Percentiles rank a stretch among this genome's conserved stretches.
These are phyloP conservation scores for Myxozyma melibiosi DNA, from an alignment of 805 yeast genomes.

Conservation along the genomic window DNA sequence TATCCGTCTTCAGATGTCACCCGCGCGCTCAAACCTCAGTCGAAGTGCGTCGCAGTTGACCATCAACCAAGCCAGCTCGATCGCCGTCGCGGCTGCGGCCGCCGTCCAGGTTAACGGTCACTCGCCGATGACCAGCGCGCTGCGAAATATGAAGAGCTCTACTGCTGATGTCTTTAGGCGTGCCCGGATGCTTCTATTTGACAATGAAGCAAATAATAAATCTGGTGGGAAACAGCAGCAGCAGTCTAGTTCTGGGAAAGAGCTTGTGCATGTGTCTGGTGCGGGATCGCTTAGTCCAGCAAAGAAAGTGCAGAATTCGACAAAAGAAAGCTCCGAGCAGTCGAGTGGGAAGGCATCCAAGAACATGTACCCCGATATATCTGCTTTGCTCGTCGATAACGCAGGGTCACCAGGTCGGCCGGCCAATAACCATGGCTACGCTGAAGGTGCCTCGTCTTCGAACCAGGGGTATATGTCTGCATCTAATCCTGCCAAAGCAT, in stretches of 20 bases:
- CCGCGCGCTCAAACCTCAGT: neutral
- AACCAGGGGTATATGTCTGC: neutral
- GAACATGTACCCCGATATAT: constrained; percentile 26
- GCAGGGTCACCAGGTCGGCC: constrained; percentile 13
- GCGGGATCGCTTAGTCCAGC: neutral
- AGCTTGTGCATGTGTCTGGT: neutral
- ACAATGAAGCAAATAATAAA: constrained; percentile 1
- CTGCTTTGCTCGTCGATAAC: constrained; percentile 2
- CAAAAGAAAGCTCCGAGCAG: neutral
- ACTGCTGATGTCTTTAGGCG: constrained; percentile 31
- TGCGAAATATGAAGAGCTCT: constrained; percentile 26
- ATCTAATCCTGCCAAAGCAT: constrained; percentile 24
- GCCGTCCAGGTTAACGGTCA: constrained; percentile 15
- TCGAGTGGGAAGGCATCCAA: neutral
- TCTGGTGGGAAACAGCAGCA: neutral
- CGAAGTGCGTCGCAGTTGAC: constrained; percentile 15
- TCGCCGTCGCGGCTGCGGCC: constrained; percentile 12
- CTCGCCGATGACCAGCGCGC: constrained; percentile 21
- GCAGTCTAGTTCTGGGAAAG: neutral
- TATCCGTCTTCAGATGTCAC: constrained; percentile 1
- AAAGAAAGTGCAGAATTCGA: neutral
- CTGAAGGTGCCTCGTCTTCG: neutral
- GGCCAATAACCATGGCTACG: neutral
- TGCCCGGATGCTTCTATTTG: constrained; percentile 28
- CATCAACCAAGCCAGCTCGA: constrained; percentile 6